Base-by-base conservation (phyloP, 352 stramenopile species). In the Phytophthora ramorum region DNA sequence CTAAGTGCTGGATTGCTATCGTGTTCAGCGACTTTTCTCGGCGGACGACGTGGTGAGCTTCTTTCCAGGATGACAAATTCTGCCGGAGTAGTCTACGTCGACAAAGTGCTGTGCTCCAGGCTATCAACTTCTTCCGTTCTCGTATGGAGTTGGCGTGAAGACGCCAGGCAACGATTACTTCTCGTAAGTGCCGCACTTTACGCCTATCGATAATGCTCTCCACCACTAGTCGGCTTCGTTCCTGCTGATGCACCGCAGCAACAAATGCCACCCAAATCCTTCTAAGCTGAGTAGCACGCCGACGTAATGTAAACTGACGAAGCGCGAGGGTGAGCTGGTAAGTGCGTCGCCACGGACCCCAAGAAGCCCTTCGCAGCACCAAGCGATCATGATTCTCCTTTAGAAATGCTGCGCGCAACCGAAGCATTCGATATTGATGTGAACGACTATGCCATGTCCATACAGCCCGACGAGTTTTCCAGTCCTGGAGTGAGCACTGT, bases 381-480 rank as follows among this genome's bases (percentile, higher is more conserved):
- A 57, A 50, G 7, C 46, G 68, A 4, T 64, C 46, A 17, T 72
- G 56, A 17, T 53, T 63, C 37, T 76, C 63, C 32, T 60, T 63
- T 4, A 76, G 22, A 61, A 73, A 66, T 9, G 41, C 52, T n/a
- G 54, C 46, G 8, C 63, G 63, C 2, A 69, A 47, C 12, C 57
- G 68, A 14, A 71, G 19, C 17, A 46, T 56, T 46, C 63, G 57
- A 58, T 58, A 28, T 16, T 38, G 45, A 40, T 66, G 34, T 12
- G 68, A 68, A 13, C 41, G 58, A 54, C 20, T 28, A 47, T 60
- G 41, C 68, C 68, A 76, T n/a, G 19, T 72, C 68, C 63, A 63
- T 10, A 72, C 49, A n/a, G 20, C 12, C 49, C 57, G 68, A 22
- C 50, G 57, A 1, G 38, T 41, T 28, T 69, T 76, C 68, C 68